Base-by-base conservation (phyloP, 192 early-diverging fungal species). In the Coemansia sp. region DNA sequence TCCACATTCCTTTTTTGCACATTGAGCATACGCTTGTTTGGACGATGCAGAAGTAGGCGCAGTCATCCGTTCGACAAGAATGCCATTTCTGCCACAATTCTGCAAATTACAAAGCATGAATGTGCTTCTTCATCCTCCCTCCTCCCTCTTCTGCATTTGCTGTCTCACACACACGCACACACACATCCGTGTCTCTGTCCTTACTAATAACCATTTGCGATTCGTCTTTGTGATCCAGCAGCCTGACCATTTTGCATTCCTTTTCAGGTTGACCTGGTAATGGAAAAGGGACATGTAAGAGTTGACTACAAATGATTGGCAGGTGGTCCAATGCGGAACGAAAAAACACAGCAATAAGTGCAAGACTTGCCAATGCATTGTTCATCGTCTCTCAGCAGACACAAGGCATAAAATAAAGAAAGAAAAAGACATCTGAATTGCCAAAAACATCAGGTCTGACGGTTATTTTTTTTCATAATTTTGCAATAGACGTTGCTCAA, bases 41-140 rank as follows among this genome's bases (percentile, higher is more conserved):
- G 30, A 33, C 6, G 55, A 57, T 57, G 55, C 55, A 57, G 55
- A 57, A 57, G 31, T 30, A 57, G 55, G 30, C 55, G 55, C 55
- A 57, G 55, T 25, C 55, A 57, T 57, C 49, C 26, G 12, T 28
- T 52, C 31, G 18, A n/a, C 55, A 57, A 57, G 28, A 33, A 57
- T 57, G 29, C 30, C 15, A 34, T 57, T 30, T 34, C 55, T 34
- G 55, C 31, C 55, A 57, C 55, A 57, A 31, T 31, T 33, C 55
- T 57, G 31, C 55, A 57, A 57, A 57, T 57, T 57, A 34, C 28
- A 31, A 57, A 57, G 48, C 48, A 51, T 51, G 46, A 49, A 51
- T 26, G 16, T 21, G 48, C 23, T 51, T 51, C 23, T 7, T 49
- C 12, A 10, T 13, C 20, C 13, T 45, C 15, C 18, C 42, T 21